These are phyloP conservation scores for Cyclostephanos tholiformis DNA, from an alignment of 108 stramenopile species.

Conservation along the genomic window DNA sequence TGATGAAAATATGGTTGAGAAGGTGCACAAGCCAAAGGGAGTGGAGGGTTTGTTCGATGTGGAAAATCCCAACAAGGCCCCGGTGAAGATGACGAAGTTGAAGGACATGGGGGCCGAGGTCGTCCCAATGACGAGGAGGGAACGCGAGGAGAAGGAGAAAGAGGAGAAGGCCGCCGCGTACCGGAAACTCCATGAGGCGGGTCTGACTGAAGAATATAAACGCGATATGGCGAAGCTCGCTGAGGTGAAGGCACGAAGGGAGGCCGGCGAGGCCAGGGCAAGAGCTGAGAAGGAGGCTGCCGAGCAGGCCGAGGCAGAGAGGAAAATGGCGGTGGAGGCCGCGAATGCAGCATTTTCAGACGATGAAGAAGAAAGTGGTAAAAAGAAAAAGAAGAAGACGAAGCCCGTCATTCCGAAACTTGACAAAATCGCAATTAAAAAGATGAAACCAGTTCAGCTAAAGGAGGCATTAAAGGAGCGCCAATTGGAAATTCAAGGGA, in stretches of 20 bases:
- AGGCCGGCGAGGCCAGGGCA: constrained; percentile 59
- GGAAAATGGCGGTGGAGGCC: constrained; percentile 47
- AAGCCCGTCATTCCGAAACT: constrained; percentile 68
- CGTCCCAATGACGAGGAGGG: constrained; percentile 50
- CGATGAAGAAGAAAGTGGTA: constrained; percentile 48
- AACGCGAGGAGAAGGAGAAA: constrained; percentile 60
- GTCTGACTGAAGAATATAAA: constrained; percentile 87
- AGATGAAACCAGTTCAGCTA: constrained; percentile 89
- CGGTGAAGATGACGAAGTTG: constrained; percentile 42
- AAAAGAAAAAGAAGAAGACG: constrained; percentile 63
- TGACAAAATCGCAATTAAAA: constrained; percentile 86
- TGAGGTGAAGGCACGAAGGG: constrained; percentile 76
- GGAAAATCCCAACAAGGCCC: constrained; percentile 54
- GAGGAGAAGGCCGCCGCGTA: constrained; percentile 61
- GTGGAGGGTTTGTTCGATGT: constrained; percentile 50
- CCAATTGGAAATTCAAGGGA: constrained; percentile 84
- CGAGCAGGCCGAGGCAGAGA: constrained; percentile 55
- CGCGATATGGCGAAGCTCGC: constrained; percentile 86
- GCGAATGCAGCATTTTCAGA: constrained; percentile 39
- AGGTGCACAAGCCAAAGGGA: constrained; percentile 52
- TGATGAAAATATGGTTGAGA: constrained; percentile 47
- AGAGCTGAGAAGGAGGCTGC: constrained; percentile 65
- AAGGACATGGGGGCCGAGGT: constrained; percentile 38
- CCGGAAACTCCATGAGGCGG: constrained; percentile 55
- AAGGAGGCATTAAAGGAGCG: constrained; percentile 90